Conservation (phyloP, 1,284 basidiomycete genomes). For the Ceratobasidium sp. region DNA sequence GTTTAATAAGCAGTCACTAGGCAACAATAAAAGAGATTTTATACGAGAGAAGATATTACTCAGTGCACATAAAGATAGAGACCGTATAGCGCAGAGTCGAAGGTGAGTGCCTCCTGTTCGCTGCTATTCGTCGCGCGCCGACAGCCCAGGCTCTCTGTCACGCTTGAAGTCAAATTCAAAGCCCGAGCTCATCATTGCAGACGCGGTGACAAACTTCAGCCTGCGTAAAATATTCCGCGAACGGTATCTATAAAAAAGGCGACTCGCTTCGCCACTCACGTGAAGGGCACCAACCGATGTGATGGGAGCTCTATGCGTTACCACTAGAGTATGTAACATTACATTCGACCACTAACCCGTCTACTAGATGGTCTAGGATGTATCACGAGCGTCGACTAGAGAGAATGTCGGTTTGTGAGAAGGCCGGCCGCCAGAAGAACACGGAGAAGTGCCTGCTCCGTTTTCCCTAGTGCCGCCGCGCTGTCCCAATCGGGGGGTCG, state of each 20-base stretch:
- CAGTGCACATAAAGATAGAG: background rate
- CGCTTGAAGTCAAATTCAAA: conserved; percentile 34
- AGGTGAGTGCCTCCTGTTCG: no score
- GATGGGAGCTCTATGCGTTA: background rate
- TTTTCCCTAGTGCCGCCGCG: conserved; percentile 8
- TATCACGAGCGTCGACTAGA: conserved; percentile 14
- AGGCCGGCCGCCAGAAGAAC: conserved; percentile 2
- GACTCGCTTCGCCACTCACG: background rate
- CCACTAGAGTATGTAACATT: background rate
- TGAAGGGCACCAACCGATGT: conserved; percentile 1
- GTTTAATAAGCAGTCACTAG: background rate
- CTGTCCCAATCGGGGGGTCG: conserved; percentile 24
- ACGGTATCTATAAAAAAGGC: conserved; percentile 7
- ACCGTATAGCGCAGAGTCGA: background rate
- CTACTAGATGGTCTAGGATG: no score
- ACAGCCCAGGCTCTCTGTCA: background rate
- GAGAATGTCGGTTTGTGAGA: conserved; percentile 10
- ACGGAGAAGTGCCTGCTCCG: conserved; percentile 7
- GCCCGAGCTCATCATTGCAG: background rate
- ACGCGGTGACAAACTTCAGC: background rate
- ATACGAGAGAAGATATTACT: background rate
- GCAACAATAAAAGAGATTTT: background rate
- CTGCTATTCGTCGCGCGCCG: background rate
- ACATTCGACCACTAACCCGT: background rate
- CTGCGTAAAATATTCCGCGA: conserved; percentile 26